These are phyloP conservation scores for Phytophthora pseudosyringae DNA, from an alignment of 352 stramenopile species.

Conservation along the genomic window DNA sequence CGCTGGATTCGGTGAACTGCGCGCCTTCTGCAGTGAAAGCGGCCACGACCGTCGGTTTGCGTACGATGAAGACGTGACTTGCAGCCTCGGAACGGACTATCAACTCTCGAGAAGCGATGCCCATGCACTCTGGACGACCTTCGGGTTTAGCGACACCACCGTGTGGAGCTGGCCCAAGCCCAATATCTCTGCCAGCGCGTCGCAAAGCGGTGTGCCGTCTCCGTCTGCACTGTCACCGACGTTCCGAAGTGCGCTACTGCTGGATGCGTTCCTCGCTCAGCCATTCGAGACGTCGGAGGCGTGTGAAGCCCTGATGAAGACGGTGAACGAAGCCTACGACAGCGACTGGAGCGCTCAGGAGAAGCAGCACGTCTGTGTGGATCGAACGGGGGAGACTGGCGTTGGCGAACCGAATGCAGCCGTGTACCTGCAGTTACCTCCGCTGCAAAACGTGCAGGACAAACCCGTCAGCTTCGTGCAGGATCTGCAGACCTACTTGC, in stretches of 20 bases:
- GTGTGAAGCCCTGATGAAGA: conserved; percentile 38
- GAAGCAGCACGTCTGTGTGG: conserved; percentile 19
- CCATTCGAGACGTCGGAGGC: conserved; percentile 38
- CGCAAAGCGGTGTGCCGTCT: conserved; percentile 12
- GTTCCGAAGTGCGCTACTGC: conserved; percentile 43
- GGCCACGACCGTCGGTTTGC: conserved; percentile 34
- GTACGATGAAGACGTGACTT: conserved; percentile 35
- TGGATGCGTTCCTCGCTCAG: conserved; percentile 61
- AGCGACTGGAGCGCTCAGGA: conserved; percentile 35
- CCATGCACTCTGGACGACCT: conserved; percentile 28
- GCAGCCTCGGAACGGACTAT: conserved; percentile 37
- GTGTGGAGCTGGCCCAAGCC: conserved; percentile 34
- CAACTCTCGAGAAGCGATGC: conserved; percentile 27
- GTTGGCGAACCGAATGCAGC: conserved; percentile 4
- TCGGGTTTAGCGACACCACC: conserved; percentile 35
- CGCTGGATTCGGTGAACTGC: conserved; percentile 50
- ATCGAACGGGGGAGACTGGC: conserved; percentile 34
- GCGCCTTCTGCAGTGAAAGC: conserved; percentile 50
- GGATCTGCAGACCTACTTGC: conserved; percentile 60
- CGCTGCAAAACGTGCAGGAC: conserved; percentile 31
- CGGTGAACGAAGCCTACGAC: conserved; percentile 29
- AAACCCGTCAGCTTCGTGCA: conserved; percentile 35
- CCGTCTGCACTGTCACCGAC: conserved; percentile 20
- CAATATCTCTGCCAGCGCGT: conserved; percentile 4
- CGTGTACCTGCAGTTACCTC: conserved; percentile 47